These are phyloP conservation scores for Poronia punctata DNA, from an alignment of 495 filamentous ascomycete species.

Conservation along the genomic window DNA sequence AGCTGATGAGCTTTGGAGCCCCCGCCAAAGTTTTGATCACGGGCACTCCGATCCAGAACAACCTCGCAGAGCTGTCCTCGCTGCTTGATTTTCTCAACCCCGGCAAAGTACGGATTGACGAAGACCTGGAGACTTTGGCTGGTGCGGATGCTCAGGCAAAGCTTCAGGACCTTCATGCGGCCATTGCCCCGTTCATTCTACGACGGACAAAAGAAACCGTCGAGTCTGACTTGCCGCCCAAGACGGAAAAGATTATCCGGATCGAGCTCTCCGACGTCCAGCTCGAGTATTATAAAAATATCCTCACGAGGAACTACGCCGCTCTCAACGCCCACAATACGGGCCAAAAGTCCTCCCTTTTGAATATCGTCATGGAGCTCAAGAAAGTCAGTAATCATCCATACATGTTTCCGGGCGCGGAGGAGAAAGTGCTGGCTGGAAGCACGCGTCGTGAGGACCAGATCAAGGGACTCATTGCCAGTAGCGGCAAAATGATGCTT, in stretches of 20 bases:
- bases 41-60: slow-evolving; percentile 96
- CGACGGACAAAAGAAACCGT: slow-evolving; percentile 97
- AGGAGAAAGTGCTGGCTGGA: slow-evolving; percentile 74
- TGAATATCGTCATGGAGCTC: slow-evolving; percentile 99
- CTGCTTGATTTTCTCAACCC: slow-evolving; percentile 95
- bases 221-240: slow-evolving; percentile 89
- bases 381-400: slow-evolving; percentile 99
- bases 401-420: slow-evolving; percentile 91
- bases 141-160: slow-evolving; percentile 38
- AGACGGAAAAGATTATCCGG: slow-evolving; percentile 97
- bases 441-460: slow-evolving; percentile 76
- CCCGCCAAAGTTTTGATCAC: slow-evolving; percentile 89
- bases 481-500: slow-evolving; percentile 99
- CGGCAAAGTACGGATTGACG: slow-evolving; percentile 76
- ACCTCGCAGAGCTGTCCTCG: slow-evolving; percentile 80
- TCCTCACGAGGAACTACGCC: slow-evolving; percentile 92
- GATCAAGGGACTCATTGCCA: slow-evolving; percentile 83
- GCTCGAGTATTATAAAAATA: slow-evolving; percentile 97
- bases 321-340: slow-evolving; percentile 83
- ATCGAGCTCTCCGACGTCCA: slow-evolving; percentile 94
- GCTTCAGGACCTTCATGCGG: slow-evolving; percentile 57
- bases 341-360: slow-evolving; percentile 84
- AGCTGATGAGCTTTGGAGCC: slow-evolving; percentile 74
- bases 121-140: slow-evolving; percentile 64
- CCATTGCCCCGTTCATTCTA: slow-evolving; percentile 85